These are phyloP conservation scores for Simplicillium sp. DNA, from an alignment of 2,329 filamentous ascomycete species.

Conservation along the genomic window DNA sequence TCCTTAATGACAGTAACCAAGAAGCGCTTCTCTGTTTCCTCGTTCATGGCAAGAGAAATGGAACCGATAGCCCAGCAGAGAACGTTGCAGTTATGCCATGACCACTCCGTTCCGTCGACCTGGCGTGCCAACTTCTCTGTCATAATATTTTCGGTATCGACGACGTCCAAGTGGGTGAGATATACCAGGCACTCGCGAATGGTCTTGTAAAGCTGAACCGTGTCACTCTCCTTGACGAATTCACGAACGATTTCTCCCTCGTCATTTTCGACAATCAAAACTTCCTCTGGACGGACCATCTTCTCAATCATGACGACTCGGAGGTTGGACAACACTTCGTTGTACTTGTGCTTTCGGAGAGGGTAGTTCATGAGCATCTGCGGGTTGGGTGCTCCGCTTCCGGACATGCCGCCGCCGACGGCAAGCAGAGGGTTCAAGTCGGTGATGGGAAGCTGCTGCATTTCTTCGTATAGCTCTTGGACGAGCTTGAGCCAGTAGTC, in stretches of 20 bases:
- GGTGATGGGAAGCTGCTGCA: slow-evolving; percentile 90
- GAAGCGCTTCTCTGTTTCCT: slow-evolving; percentile 98
- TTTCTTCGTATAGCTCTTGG: slow-evolving; percentile 96
- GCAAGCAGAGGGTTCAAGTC: slow-evolving; percentile 85
- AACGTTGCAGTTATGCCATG: slow-evolving; percentile 99
- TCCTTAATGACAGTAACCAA: slow-evolving; percentile 98
- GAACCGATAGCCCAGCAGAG: slow-evolving; percentile 99
- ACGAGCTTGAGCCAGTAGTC: slow-evolving; percentile 99
- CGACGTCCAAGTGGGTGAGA: slow-evolving; percentile 91
- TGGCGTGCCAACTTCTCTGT: slow-evolving; percentile 94
- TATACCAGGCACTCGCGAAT: slow-evolving; percentile 96
- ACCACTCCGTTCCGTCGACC: slow-evolving; percentile 94
- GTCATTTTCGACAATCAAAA: slow-evolving; percentile 98
- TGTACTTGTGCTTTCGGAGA: slow-evolving; percentile 95
- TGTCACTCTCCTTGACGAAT: slow-evolving; percentile 98
- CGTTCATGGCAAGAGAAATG: slow-evolving; percentile 98
- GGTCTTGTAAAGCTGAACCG: slow-evolving; percentile 98
- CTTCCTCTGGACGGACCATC: slow-evolving; percentile 97
- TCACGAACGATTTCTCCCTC: slow-evolving; percentile 98
- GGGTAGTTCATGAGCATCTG: slow-evolving; percentile 81
- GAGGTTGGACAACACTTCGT: slow-evolving; percentile 85
- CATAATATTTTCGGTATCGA: slow-evolving; percentile 98
- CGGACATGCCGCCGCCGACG: slow-evolving; percentile 60
- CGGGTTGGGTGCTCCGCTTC: slow-evolving; percentile 78
- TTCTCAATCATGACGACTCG: slow-evolving; percentile 99